phyloP scores from a whole-genome alignment of 768 basidiomycete genomes.

The Naganishia vishniacii region DNA sequence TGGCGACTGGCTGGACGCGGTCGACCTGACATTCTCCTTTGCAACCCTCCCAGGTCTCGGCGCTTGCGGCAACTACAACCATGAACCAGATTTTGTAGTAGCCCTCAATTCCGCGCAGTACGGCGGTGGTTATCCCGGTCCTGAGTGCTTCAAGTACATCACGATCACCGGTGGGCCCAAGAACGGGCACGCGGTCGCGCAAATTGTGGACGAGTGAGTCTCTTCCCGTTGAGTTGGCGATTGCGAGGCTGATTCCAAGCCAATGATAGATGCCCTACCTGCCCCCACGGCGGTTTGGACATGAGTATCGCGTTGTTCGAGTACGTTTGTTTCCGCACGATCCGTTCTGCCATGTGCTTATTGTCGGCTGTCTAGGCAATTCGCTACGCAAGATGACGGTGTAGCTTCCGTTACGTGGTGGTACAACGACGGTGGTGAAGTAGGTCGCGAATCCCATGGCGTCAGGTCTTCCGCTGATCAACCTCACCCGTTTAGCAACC shows the following conservation, averaged over 20 bases:
- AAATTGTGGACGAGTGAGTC: slow-evolving; percentile 56
- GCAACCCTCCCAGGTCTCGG: slow-evolving; percentile 19
- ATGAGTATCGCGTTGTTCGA: slow-evolving; percentile 27
- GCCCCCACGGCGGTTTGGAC: slow-evolving; percentile 29
- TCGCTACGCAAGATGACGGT: slow-evolving; percentile 25
- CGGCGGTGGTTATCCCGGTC: slow-evolving; percentile 60
- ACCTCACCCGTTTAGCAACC: not conserved
- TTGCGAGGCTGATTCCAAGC: not conserved
- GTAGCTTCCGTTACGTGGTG: slow-evolving; percentile 28
- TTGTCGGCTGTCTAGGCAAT: slow-evolving; percentile 11
- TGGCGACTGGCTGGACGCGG: too few relatives aligned
- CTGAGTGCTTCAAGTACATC: slow-evolving; percentile 59
- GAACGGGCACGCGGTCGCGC: slow-evolving; percentile 52
- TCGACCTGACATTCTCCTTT: not conserved
- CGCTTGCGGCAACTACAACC: slow-evolving; percentile 27
- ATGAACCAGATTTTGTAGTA: slow-evolving; percentile 27
- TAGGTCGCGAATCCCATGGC: not conserved
- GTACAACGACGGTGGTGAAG: slow-evolving; percentile 29
- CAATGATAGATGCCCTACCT: slow-evolving; percentile 23
- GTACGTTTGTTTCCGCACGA: not conserved
- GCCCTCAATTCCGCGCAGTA: slow-evolving; percentile 51
- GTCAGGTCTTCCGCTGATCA: too few relatives aligned
- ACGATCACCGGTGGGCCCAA: slow-evolving; percentile 57
- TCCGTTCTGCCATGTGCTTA: not conserved
- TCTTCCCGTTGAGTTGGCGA: not conserved